Evolutionary conservation across 768 basidiomycete species (phyloP).

Genomic region (Steccherinum ochraceum): DNA sequence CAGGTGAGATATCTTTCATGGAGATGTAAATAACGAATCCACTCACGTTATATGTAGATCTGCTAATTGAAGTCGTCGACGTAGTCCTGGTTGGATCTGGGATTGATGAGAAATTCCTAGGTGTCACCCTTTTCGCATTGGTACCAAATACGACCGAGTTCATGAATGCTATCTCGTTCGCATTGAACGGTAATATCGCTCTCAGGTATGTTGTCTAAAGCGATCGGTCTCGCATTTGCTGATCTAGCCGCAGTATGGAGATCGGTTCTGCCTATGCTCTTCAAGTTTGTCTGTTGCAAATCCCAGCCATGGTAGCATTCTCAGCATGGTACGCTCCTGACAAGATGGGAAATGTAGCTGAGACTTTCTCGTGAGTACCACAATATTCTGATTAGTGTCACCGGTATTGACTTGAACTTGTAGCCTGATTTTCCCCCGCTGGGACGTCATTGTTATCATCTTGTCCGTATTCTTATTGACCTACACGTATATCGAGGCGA

Average conservation of each 20-base stretch:
- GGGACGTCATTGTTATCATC: constrained; percentile 94
- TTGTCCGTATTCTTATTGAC: constrained; percentile 97
- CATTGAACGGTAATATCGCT: constrained; percentile 94
- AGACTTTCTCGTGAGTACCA: constrained; percentile 92
- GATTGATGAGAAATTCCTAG: constrained; percentile 96
- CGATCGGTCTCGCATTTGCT: too few species aligned
- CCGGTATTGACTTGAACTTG: background rate
- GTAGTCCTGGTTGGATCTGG: constrained; percentile 85
- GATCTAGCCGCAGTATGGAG: constrained; percentile 94
- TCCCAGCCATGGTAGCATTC: constrained; percentile 98
- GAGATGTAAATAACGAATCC: too few species aligned
- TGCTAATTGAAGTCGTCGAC: constrained; percentile 93
- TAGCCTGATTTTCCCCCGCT: constrained; percentile 95
- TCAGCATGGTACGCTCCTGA: constrained; percentile 90
- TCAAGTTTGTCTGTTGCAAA: constrained; percentile 95
- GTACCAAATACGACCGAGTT: constrained; percentile 99
- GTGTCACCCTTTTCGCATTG: constrained; percentile 92
- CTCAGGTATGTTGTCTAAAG: constrained; percentile 54
- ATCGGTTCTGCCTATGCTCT: constrained; percentile 98
- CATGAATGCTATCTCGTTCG: constrained; percentile 99
- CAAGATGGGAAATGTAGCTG: constrained; percentile 78
- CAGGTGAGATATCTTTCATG: too few species aligned
- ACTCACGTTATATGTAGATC: too few species aligned
- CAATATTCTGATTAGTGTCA: background rate
- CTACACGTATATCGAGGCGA: constrained; percentile 99